A percentile compares a stretch with the other conserved stretches of the same genome.
Evolutionary conservation across 148 eudicot genomes (phyloP).

Genomic region (Nepenthes mirabilis): DNA sequence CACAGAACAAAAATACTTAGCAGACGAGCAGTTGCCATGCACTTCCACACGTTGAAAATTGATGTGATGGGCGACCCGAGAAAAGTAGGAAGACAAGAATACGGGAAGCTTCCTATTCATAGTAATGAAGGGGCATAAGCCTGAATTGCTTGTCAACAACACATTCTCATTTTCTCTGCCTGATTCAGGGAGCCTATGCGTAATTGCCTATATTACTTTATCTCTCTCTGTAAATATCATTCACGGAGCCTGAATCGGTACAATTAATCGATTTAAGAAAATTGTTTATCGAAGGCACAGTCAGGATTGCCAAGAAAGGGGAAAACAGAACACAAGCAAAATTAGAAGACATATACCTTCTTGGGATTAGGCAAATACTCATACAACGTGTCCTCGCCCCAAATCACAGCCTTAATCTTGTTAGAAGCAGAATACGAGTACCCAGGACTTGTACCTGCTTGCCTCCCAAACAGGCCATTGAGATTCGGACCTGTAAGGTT

Average conservation of each 20-base stretch:
- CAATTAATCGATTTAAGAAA: no score
- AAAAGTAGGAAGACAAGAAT: not conserved
- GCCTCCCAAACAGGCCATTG: not conserved
- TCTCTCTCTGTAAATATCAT: no score
- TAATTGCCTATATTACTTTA: no score
- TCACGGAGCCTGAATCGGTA: no score
- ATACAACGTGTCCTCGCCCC: not conserved
- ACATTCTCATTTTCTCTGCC: no score
- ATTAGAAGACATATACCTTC: not conserved
- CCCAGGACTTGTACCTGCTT: not conserved
- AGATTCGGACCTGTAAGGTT: not conserved
- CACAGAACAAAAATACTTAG: constrained; percentile 4
- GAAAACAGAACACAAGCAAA: not conserved
- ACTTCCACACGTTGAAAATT: not conserved
- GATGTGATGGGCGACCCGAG: not conserved
- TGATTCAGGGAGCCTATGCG: no score
- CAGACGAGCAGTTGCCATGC: not conserved
- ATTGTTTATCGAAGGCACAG: not conserved
- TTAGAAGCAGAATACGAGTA: not conserved
- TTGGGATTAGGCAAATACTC: not conserved
- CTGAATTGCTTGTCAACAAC: no score
- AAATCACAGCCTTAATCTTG: not conserved
- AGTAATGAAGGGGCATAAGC: no score
- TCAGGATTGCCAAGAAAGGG: not conserved
- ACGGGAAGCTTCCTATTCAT: no score